Base-by-base conservation (phyloP, 1,284 basidiomycete species). In the Malassezia restricta region DNA sequence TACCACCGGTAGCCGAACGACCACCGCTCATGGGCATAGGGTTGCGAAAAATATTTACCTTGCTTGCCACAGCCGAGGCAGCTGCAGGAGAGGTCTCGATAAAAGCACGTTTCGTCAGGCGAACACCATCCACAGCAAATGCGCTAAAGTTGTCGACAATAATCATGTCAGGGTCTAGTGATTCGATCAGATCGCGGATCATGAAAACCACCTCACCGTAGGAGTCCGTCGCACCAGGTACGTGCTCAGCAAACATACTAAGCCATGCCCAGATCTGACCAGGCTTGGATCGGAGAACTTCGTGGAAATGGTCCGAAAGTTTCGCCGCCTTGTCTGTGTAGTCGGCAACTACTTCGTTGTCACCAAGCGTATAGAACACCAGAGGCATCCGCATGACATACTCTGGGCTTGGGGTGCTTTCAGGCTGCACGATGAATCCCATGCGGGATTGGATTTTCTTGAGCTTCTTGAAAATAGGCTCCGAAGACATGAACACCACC, bases 61-160 rank as follows among this genome's bases (percentile, higher is more conserved):
- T 56, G 3, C 55, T 62, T 1, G 62, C 51, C 2, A 58, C 61
- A 12, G 63, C 61, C 3, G 58, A 58, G 30, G 61, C 56, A 9
- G 63, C 61, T 6, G 59, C 60, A 6, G 63, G 62, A 11, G 59
- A 62, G 30, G 62, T 60, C 43, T 49, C 47, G 20, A 55, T 50
- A 37, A 55, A 66, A 1, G 56, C 54, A 6, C 63, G 49, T 8
- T 59, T 57, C 4, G 58, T 62, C 44, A 66, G 54, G n/a, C 64
- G 62, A 24, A 51, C 55, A n/a, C 60, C 64, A 29, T 58, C 59
- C 27, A 66, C 56, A 14, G 63, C 54, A 20, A 55, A 56, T 5
- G 64, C 60, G 6, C 62, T 64, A 8, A 66, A 58, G n/a, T 55
- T 58, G 27, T 66, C 64, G 17, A 63, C 62, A 20, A 57, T 59